Base-by-base conservation (phyloP, 1,139 yeast species). In the Blastobotrys indianensis region DNA sequence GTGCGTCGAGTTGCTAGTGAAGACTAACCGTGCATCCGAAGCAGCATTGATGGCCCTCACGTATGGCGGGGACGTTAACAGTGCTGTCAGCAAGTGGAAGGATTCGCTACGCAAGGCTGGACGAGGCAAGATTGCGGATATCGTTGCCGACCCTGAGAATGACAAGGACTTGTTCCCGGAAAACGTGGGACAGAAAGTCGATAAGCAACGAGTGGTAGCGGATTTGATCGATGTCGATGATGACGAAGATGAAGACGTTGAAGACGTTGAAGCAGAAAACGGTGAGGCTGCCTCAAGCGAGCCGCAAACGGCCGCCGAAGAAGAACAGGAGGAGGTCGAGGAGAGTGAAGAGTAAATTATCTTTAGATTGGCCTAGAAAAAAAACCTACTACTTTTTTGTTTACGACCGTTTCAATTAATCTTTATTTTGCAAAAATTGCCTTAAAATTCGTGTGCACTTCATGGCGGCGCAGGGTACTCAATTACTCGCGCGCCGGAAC, bases 11-110 rank as follows among this genome's bases (percentile, higher is more conserved):
- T 71, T 94, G 54, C 75, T 92, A 58, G 72, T 76, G 47, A 74
- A 77, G 61, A 77, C 88, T 50, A 86, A 79, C 44, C 78, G 95
- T 63, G 74, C 72, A 51, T 74, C 95, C 2, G 98, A 92, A 66
- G 97, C 97, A 28, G 78, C 96, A 2, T 65, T 92, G 50, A 76
- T 92, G 55, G 87, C 85, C 33, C 72, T 77, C 43, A 83, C 94
- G 42, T 92, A 87, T 62, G 82, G 84, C 33, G 74, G 76, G 34
- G 75, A 76, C 46, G 63, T 68, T 20, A 66, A 70, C 30, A 69
- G 70, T 31, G 67, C 79, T 30, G 75, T 85, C 41, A 68, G 69
- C 29, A 64, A 69, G 48, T 90, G 97, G 97, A 85, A 84, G 65
- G 64, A 70, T 10, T 66, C 72, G 38, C 73, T 90, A 52, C 61